Conservation (phyloP, 2,329 filamentous ascomycete species). For the Curvularia verruculosa region DNA sequence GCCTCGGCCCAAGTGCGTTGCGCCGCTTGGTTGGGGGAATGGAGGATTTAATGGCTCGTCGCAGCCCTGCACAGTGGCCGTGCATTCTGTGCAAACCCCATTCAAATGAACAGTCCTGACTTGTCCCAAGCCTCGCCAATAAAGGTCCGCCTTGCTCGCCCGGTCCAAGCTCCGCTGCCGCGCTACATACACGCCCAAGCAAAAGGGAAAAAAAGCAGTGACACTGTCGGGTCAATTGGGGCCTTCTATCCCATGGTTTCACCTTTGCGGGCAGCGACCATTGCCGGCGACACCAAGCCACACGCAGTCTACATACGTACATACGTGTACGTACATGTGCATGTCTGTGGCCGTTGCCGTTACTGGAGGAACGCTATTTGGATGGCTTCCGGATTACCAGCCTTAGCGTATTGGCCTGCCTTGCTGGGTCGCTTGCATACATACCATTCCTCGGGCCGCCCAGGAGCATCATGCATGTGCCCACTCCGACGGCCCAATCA, state of each 20-base stretch:
- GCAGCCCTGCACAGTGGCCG: slow-evolving; percentile 22
- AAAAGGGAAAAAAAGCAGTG: slow-evolving; percentile 18
- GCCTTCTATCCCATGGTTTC: slow-evolving; percentile 25
- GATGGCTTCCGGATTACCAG: slow-evolving; percentile 17
- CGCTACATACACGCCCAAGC: slow-evolving; percentile 25
- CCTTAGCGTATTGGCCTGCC: slow-evolving; percentile 14
- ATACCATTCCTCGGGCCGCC: slow-evolving; percentile 14
- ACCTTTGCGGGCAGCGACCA: slow-evolving; percentile 8
- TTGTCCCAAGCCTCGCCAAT: slow-evolving; percentile 17
- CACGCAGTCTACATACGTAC: neutral
- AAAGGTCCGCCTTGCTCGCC: slow-evolving; percentile 22
- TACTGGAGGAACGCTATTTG: slow-evolving; percentile 21
- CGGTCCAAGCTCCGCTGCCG: slow-evolving; percentile 35
- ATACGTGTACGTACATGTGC: neutral
- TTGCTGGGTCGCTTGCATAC: slow-evolving; percentile 9
- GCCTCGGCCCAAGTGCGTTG: slow-evolving; percentile 22
- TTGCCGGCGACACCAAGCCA: neutral
- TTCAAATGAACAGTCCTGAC: slow-evolving; percentile 19
- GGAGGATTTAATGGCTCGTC: slow-evolving; percentile 7
- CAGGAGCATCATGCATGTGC: slow-evolving; percentile 9
- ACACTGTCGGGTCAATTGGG: slow-evolving; percentile 9
- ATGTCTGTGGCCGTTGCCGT: slow-evolving; percentile 6
- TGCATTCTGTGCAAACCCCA: slow-evolving; percentile 35
- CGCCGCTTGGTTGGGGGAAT: slow-evolving; percentile 8
- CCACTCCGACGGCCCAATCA: slow-evolving; percentile 10